Base-by-base conservation (phyloP, 148 eudicot genomes). In the Drosera capensis region DNA sequence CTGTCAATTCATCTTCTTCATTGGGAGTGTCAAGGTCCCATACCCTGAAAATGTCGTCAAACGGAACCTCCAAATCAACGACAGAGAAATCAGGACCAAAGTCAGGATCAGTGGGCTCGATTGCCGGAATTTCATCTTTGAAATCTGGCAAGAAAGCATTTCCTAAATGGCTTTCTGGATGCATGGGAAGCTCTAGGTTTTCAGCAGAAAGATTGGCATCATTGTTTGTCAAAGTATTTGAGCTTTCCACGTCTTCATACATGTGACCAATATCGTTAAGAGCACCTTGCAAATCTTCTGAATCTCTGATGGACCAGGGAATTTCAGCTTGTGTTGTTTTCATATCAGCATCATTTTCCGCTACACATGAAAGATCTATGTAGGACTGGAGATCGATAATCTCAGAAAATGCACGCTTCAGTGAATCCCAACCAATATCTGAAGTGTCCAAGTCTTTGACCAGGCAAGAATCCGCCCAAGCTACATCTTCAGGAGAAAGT, bases 401-500 rank as follows among this genome's bases (percentile, higher is more conserved):
- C 26, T 76, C 73, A 22, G 59, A 39, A 14, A 82, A 72, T 29
- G 73, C 75, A 24, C 60, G 72, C 66, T 52, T 69, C 14, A 79
- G 14, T 58, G 73, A 71, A 51, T 54, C 56, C 86, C 79, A 77
- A 40, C 63, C 60, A 13, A 25, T 25, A 25, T 44, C 62, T 9
- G 62, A 58, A 45, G 58, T 40, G 30, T 48, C 72, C 37, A 55
- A 20, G 34, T 74, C 70, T 42, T 59, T 52, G 39, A 51, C 29
- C 38, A 77, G 60, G 58, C 85, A 85, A 30, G 95, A 85, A 51
- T 85, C 86, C 0, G 64, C 90, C 90, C 90, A 80, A 23, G 71
- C 73, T 39, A 79, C 7, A 72, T 77, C 90, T 46, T 65, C 77
- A 14, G 48, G 63, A 12, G 79, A 73, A 51, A 58, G 56, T 46